Base-by-base conservation (phyloP, 495 filamentous ascomycete species). In the Venustampulla echinocandica region DNA sequence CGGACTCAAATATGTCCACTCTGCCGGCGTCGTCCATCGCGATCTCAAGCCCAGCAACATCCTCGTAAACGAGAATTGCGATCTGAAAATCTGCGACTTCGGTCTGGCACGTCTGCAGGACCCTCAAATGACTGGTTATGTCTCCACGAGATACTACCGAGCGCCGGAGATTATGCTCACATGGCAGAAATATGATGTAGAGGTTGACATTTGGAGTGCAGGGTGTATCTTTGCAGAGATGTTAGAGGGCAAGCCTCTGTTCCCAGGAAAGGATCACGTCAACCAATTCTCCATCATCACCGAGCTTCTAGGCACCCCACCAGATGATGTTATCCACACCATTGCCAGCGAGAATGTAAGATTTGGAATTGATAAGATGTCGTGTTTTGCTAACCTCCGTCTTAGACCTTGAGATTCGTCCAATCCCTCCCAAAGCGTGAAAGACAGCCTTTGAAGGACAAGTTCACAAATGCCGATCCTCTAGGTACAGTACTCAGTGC, bases 221-320 rank as follows among this genome's bases (percentile, higher is more conserved):
- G 92, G 90, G 45, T 98, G 92, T 68, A 98, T 98, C 58, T 98
- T 98, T 60, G 92, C 92, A 38, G 92, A 98, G 67, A 98, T 98
- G 92, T 71, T 98, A 50, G 90, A 97, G 69, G 93, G 93, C 49
- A 97, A 97, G 70, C 92, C 92, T 27, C 71, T 98, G 3, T 98
- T 98, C 76, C 92, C 93, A 1, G 92, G 92, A 63, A 98, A 98
- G 69, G 92, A 98, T 62, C 92, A 98, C 64, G 92, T 98, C 64
- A 93, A 98, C 64, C 92, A 98, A 62, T 98, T 98, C 67, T 96
- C 90, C 24, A 98, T 98, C 69, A 98, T 98, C 64, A 98, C 92
- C 5, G 92, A 98, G 64, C 78, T 98, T 43, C 76, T 98, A 27
- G 92, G 92, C 41, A 98, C 93, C n/a, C 92, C 92, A 10, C 92